Evolutionary conservation across 2,329 filamentous ascomycete genomes (phyloP).

Genomic region (Podosphaera fusca): DNA sequence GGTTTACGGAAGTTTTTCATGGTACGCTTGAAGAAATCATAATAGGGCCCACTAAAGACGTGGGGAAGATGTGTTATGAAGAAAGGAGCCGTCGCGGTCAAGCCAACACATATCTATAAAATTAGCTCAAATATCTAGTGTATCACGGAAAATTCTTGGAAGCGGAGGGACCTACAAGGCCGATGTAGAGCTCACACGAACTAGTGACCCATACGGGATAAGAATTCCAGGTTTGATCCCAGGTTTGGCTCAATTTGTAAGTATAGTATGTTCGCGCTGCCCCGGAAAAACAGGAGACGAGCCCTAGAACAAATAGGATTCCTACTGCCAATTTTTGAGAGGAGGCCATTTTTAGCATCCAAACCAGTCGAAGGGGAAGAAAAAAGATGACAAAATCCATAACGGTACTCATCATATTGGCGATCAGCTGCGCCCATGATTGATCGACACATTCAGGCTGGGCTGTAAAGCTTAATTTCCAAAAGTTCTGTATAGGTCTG

Average conservation of each 20-base stretch:
- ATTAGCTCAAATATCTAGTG: no score
- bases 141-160: no score
- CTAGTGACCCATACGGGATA: constrained; percentile 18
- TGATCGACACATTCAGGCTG: constrained; percentile 24
- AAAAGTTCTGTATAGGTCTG: constrained; percentile 19
- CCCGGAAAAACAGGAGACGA: constrained; percentile 22
- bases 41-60: no score
- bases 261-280: constrained; percentile 19
- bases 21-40: no score
- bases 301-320: constrained; percentile 26
- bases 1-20: no score
- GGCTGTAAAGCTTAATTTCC: constrained; percentile 16
- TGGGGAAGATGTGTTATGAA: no score
- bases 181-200: constrained; percentile 21
- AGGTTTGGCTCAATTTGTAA: constrained; percentile 13
- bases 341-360: constrained; percentile 22
- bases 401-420: constrained; percentile 34
- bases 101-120: no score
- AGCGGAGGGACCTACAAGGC: constrained; percentile 11
- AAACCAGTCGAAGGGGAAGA: constrained; percentile 25
- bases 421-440: constrained; percentile 25
- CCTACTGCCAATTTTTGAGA: constrained; percentile 24
- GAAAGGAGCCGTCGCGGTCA: no score
- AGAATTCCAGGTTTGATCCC: constrained; percentile 18
- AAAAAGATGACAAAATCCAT: constrained; percentile 33